Evolutionary conservation across 805 yeast genomes (phyloP), one percentile per base, ranked within the genome.

Genomic region (Sungouiozyma intestinalis): DNA sequence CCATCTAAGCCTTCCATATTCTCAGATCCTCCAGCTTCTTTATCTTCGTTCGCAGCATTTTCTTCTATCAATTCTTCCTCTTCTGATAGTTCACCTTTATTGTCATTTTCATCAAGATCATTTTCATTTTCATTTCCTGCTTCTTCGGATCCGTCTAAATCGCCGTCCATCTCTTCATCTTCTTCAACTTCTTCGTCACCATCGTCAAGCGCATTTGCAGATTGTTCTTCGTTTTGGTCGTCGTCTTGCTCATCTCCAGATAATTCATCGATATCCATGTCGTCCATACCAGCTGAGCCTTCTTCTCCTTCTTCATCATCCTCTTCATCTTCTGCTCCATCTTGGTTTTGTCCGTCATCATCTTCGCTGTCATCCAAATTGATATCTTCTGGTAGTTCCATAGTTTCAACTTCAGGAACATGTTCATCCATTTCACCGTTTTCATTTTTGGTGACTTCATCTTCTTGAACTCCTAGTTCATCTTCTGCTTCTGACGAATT

Each of bases 381-480:
- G 71, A 90, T 75, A 53, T 88, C 95, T 14, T 92, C 97, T 0
- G 97, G 97, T 21, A 90, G 68, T 17, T 92, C 96, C 49, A 90
- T 67, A 3, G 88, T 79, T 45, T 92, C 97, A 4, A 78, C 69
- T 57, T 92, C 95, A 16, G 88, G 90, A 37, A 81, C 85, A 44
- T 78, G 67, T 15, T 76, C 75, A 36, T 85, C 94, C 40, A 85
- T 59, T 45, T 81, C 77, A 40, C 83, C 83, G 27, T 68, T 71
- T 34, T 79, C 84, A 32, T 81, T 81, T 50, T 83, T 74, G 47
- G 68, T 75, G 16, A 81, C 85, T 45, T 77, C 83, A 55, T 82
- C 88, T 36, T 84, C 90, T 54, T 84, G 88, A 55, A 84, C 85
- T 9, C 85, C 92, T 40, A 79, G 85, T 50, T 81, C 86, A 40